Evolutionary conservation across 306 rosid genomes (phyloP), one percentile per base, ranked within the genome.

Genomic region (Cicer judaicum): DNA sequence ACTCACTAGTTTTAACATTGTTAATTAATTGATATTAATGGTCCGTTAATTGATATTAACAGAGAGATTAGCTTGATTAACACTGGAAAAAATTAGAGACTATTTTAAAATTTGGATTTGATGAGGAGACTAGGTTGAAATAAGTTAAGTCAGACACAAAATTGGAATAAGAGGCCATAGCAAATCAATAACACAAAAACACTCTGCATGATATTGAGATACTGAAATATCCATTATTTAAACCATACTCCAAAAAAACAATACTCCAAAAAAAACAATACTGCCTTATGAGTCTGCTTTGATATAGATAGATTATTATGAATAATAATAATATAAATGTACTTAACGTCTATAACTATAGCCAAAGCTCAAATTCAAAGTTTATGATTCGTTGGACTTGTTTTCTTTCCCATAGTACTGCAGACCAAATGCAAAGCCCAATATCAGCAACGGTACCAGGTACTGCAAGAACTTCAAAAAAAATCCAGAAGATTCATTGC

Each of bases 381-480:
- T 67, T 68, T 61, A 56, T 41, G 49, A 55, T 52, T 74, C 55
- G 19, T 49, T 8, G 78, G 81, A 61, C 42, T 83, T 76, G 82
- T 11, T 82, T 47, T 13, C 80, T 68, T 84, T 87, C 42, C 88
- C 79, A 46, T 55, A 78, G 88, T 77, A 82, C 68, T 88, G 97
- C 74, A 88, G 85, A 47, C 68, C 87, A 76, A 77, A 82, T 52
- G 98, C 98, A 8, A 79, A 29, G 10, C 83, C 89, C 82, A 90
- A 11, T 59, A 88, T 77, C 89, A 90, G 80, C 79, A 94, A 77
- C 12, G 96, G 94, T 73, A 90, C 68, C 78, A 87, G 68, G 84
- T 75, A 69, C 77, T 77, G 90, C 82, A 91, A 65, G 24, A 85
- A 63, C 82, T 86, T 90, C 24, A 84, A 40, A 9, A 54, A 5